Evolutionary conservation across 768 basidiomycete genomes (phyloP), one percentile per base, ranked within the genome.

Genomic region (Nevesoporus exiguus): DNA sequence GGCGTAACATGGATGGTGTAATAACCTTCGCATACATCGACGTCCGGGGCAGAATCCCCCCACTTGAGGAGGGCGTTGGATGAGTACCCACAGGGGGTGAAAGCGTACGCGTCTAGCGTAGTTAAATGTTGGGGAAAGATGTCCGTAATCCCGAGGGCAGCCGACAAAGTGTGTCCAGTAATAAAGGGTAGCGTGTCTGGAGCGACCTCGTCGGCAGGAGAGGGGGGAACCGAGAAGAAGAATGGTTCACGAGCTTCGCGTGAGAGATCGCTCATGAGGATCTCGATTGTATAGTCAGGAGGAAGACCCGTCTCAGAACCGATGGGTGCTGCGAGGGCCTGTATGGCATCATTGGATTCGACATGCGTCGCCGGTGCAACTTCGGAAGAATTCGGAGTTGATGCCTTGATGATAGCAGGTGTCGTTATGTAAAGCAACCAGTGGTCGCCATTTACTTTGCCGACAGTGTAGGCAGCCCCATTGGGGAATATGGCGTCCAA

Each of bases 1-100:
- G 97, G 97, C 0, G 97, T 99, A 55, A 98, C 96, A 69, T 99
- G 97, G 52, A 99, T 96, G 7, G 93, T 98, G 69, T 92, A 98
- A 72, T 99, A 99, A 36, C 96, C 93, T 71, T 98, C 97, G 15
- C 84, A 83, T 21, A 45, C 50, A 21, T 57, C 54, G 30, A 52
- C 58, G 33, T 71, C 63, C 51, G 68, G 52, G 27, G 53, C 58
- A 14, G 36, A 47, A 44, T 60, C 66, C 15, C 75, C 77, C 83
- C 81, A 91, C 66, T 77, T 84, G 63, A 84, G 76, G 11, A 98
- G 83, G 10, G 93, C 93, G 68, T 99, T 99, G 57, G 91, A 88
- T 3, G 90, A 93, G 68, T 97, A 99, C 24, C 97, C 97, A 66
- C 97, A 99, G 2, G 97, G 97, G 17, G 84, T 77, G 74, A 99